Percentiles rank a stretch among this genome's conserved stretches.
Conservation (phyloP, 1,139 yeast species). For the Blastobotrys proliferans region DNA sequence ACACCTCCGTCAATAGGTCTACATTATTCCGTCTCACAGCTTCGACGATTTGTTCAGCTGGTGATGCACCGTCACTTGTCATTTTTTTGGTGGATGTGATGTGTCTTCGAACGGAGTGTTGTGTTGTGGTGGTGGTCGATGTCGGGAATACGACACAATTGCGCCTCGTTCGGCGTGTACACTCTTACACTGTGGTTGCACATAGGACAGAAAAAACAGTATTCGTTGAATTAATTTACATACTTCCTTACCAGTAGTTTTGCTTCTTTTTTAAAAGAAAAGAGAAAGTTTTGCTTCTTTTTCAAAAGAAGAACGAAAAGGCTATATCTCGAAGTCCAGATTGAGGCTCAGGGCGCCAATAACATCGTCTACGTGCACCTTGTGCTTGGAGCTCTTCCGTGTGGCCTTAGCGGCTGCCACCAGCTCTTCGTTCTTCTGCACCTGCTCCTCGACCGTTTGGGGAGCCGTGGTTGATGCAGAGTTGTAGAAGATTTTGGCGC, state of each 20-base stretch:
- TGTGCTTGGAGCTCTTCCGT: not conserved
- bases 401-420: conserved; percentile 14
- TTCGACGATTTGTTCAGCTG: conserved; percentile 76
- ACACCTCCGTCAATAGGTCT: conserved; percentile 61
- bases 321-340: conserved; percentile 30
- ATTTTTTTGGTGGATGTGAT: not conserved
- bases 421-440: conserved; percentile 22
- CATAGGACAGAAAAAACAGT: no score
- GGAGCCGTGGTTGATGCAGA: conserved; percentile 26
- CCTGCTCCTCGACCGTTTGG: conserved; percentile 36
- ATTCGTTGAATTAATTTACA: no score
- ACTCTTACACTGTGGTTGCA: no score
- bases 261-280: no score
- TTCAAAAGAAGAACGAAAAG: not conserved
- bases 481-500: conserved; percentile 75
- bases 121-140: conserved; percentile 1
- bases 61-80: conserved; percentile 59
- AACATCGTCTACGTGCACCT: conserved; percentile 41
- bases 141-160: no score
- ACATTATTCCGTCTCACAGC: conserved; percentile 85
- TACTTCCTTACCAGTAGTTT: not conserved
- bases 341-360: conserved; percentile 44
- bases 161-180: no score
- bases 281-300: no score
- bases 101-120: not conserved